A percentile compares a stretch with the other conserved stretches of the same genome.
These are phyloP conservation scores for Lantana camara DNA, from an alignment of 257 asterid genomes.

Conservation along the genomic window DNA sequence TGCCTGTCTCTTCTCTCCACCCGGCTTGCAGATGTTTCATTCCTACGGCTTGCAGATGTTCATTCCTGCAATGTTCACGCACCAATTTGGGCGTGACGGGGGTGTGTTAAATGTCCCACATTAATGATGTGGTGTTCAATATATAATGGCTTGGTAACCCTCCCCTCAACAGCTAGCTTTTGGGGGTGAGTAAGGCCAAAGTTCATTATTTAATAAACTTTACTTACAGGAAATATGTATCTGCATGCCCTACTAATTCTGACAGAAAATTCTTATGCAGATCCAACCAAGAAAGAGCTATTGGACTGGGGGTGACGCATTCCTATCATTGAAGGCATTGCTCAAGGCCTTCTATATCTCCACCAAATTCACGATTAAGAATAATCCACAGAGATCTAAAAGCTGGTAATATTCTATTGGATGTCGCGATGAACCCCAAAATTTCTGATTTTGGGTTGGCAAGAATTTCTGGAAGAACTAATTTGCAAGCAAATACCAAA, in stretches of 20 bases:
- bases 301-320: constrained; percentile 28
- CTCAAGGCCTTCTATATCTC: constrained; percentile 33
- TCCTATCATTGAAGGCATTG: constrained; percentile 28
- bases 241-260: background rate
- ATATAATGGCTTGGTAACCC: too few species aligned
- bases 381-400: constrained; percentile 32
- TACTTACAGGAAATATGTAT: too few species aligned
- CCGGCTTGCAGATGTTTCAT: too few species aligned
- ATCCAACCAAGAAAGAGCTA: constrained; percentile 18
- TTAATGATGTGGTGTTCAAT: too few species aligned
- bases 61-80: too few species aligned
- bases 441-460: constrained; percentile 27
- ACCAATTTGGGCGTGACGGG: too few species aligned
- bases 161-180: too few species aligned
- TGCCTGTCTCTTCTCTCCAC: too few species aligned
- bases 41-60: too few species aligned
- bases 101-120: too few species aligned
- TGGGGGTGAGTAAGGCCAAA: too few species aligned
- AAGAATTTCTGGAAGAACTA: constrained; percentile 30
- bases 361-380: constrained; percentile 31
- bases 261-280: background rate
- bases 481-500: constrained; percentile 21
- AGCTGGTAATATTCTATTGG: constrained; percentile 30
- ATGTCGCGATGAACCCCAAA: constrained; percentile 28
- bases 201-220: too few species aligned